Conservation (phyloP, 768 basidiomycete genomes). For the Phaeotremella skinneri region DNA sequence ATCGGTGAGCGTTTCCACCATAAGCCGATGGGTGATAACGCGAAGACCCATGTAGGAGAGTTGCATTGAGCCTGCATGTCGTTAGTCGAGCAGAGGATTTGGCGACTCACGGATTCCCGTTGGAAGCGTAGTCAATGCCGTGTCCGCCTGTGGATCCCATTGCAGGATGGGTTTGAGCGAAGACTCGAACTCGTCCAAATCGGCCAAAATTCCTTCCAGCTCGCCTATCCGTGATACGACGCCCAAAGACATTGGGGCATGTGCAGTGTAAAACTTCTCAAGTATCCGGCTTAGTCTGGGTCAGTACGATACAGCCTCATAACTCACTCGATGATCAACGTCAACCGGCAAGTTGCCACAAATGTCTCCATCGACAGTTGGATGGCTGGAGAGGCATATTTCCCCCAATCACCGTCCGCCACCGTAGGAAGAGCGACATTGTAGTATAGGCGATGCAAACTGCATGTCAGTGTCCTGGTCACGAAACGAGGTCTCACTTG, state of each 20-base stretch:
- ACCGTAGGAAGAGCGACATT: constrained; percentile 21
- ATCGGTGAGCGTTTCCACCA: constrained; percentile 1
- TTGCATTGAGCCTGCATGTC: constrained; percentile 6
- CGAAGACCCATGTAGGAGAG: constrained; percentile 12
- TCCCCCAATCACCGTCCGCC: constrained; percentile 20
- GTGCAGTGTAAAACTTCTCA: constrained; percentile 10
- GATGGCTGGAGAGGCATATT: constrained; percentile 4
- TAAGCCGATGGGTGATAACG: constrained; percentile 3
- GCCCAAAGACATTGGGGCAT: constrained; percentile 3
- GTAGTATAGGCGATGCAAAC: constrained; percentile 11
- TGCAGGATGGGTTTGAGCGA: background rate
- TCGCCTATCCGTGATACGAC: constrained; percentile 1
- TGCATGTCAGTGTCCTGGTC: background rate
- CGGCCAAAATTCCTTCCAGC: background rate
- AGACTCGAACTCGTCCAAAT: background rate
- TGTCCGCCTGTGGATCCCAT: background rate
- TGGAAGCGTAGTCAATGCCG: background rate
- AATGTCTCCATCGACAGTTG: constrained; percentile 21
- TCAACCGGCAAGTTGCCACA: constrained; percentile 16
- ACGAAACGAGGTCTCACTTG: constrained; percentile 5
- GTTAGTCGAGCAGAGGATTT: background rate
- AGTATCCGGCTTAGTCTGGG: constrained; percentile 9
- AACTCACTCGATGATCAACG: constrained; percentile 20
- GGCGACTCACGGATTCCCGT: constrained; percentile 1
- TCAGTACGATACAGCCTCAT: background rate